Base-by-base conservation (phyloP, 163 green algal genomes). In the Prototheca stagnorum region DNA sequence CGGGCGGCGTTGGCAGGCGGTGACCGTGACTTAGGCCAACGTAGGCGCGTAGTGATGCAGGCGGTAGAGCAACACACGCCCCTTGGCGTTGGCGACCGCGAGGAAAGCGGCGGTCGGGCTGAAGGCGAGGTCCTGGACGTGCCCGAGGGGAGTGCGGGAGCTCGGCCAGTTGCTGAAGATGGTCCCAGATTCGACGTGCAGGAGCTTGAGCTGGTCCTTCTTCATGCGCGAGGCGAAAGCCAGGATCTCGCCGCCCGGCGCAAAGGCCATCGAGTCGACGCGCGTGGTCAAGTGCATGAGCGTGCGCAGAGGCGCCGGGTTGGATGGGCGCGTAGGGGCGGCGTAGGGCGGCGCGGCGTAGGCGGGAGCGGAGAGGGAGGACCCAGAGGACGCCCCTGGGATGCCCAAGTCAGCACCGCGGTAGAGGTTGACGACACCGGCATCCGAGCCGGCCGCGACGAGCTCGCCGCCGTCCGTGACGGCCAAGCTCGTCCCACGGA, bases 121-220 rank as follows among this genome's bases (percentile, higher is more conserved):
- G 66, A 96, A 95, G 23, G 70, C 73, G 8, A 79, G 35, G 35
- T 44, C 68, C 69, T 94, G 81, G 50, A 95, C 79, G 54, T 88
- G 91, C 35, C 85, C 68, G 54, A 96, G 65, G 16, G 87, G 87
- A 8, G 79, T 83, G 28, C 62, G 65, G 26, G 53, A 64, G 2
- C 80, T 93, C 2, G 87, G 87, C 85, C 85, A 96, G 65, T 96
- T 96, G 51, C 64, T 58, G 51, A 88, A 96, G 7, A 92, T 81
- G 23, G 78, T 92, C 19, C 49, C 40, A 7, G 68, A 75, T 3
- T 79, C 74, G 17, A 94, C 42, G 62, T 96, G 86, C 44, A 93
- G 64, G 49, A 96, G 44, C 1, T 81, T 70, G 62, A 96, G 68
- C n/a, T 82, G 50, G 37, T 95, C 82, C 20, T 69, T 74, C 66